phyloP scores from a whole-genome alignment of 495 filamentous ascomycete species.

The Aspergillus cavernicola region DNA sequence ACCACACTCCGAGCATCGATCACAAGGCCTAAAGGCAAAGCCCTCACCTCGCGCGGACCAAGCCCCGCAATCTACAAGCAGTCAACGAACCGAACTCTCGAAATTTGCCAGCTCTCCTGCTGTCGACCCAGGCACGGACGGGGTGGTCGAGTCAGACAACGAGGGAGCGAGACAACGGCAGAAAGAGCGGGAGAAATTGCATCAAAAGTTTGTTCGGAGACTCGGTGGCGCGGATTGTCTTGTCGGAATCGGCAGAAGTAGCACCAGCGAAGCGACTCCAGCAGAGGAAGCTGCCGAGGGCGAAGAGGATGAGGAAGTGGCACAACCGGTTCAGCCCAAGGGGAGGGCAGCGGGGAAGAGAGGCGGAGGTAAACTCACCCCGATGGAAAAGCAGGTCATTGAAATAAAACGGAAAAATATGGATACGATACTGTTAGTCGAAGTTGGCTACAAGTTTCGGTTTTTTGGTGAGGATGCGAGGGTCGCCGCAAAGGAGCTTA shows the following conservation, averaged over 20 bases:
- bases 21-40: constrained; percentile 9
- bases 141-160: constrained; percentile 32
- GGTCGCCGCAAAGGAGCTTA: constrained; percentile 82
- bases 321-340: constrained; percentile 49
- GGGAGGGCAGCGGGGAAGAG: constrained; percentile 59
- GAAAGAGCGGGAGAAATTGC: constrained; percentile 64
- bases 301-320: constrained; percentile 54
- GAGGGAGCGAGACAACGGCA: constrained; percentile 41
- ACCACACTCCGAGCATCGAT: constrained; percentile 11
- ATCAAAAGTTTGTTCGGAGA: constrained; percentile 84
- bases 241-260: constrained; percentile 59
- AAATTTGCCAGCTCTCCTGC: constrained; percentile 40
- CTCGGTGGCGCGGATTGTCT: constrained; percentile 81
- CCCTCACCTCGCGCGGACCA: constrained; percentile 1
- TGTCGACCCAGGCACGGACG: neutral
- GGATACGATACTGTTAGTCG: constrained; percentile 83
- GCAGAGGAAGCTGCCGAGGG: constrained; percentile 47
- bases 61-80: constrained; percentile 20
- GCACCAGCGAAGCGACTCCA: constrained; percentile 52
- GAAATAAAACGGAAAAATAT: constrained; percentile 91
- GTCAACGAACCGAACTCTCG: constrained; percentile 37
- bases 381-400: constrained; percentile 88
- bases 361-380: constrained; percentile 73
- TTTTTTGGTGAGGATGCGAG: constrained; percentile 98
- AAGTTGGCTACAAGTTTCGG: constrained; percentile 97